Evolutionary conservation across 2,329 filamentous ascomycete species (phyloP).

Genomic region (Aspergillus piperis): DNA sequence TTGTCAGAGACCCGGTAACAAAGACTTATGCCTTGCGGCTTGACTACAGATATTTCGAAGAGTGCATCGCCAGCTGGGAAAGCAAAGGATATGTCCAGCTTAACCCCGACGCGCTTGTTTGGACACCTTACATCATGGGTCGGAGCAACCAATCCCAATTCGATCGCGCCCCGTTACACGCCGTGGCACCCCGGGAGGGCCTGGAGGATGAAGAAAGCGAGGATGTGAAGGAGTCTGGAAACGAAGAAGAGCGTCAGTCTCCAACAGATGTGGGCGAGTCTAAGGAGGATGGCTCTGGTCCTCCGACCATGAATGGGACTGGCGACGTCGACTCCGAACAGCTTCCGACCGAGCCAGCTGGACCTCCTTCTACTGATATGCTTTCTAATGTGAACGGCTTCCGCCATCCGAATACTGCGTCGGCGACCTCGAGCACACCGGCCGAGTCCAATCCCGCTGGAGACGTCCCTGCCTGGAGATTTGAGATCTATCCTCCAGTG

Average conservation of each 20-base stretch:
- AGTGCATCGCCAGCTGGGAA: constrained; percentile 88
- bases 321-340: constrained; percentile 13
- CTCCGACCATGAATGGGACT: constrained; percentile 20
- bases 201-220: constrained; percentile 37
- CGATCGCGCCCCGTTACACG: constrained; percentile 78
- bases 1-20: constrained; percentile 86
- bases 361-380: constrained; percentile 38
- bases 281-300: constrained; percentile 18
- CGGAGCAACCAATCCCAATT: constrained; percentile 79
- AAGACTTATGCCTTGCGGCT: constrained; percentile 86
- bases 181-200: constrained; percentile 83
- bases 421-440: constrained; percentile 18
- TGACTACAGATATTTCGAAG: constrained; percentile 79
- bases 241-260: constrained; percentile 20
- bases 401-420: constrained; percentile 22
- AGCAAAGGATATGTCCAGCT: constrained; percentile 84
- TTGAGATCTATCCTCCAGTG: constrained; percentile 47
- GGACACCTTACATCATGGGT: constrained; percentile 98
- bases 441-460: constrained; percentile 32
- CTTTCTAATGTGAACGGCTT: constrained; percentile 33
- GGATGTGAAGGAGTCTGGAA: constrained; percentile 24
- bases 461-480: constrained; percentile 44
- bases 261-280: constrained; percentile 6
- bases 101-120: constrained; percentile 76
- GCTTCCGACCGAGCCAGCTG: constrained; percentile 31